Conservation (phyloP, 768 basidiomycete genomes). For the Lentinula aciculospora region DNA sequence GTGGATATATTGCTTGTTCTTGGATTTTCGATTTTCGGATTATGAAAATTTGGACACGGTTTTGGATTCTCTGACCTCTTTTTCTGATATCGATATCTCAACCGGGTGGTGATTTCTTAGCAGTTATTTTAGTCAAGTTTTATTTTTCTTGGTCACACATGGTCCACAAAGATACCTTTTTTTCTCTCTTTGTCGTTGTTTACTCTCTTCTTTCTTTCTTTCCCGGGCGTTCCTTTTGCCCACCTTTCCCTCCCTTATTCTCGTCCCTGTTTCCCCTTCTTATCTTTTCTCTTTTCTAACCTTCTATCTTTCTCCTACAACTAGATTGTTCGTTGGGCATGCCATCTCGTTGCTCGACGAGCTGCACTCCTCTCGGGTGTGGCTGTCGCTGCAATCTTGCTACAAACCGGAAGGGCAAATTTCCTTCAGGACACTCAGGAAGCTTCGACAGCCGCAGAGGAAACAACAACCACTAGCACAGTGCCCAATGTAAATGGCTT, state of each 20-base stretch:
- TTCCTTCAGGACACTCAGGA: constrained; percentile 34
- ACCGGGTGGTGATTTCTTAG: too few species aligned
- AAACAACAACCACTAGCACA: constrained; percentile 11
- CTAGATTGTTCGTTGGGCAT: constrained; percentile 78
- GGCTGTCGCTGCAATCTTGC: constrained; percentile 79
- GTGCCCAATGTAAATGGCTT: constrained; percentile 6
- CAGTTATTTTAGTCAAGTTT: too few species aligned
- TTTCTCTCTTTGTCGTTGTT: too few species aligned
- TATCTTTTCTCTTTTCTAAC: not conserved
- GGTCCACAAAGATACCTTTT: too few species aligned
- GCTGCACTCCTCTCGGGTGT: constrained; percentile 82
- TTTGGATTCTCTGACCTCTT: too few species aligned
- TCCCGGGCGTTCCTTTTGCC: constrained; percentile 10
- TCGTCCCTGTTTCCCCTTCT: not conserved
- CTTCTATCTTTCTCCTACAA: not conserved
- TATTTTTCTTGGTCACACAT: too few species aligned
- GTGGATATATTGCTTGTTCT: too few species aligned
- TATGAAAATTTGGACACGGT: too few species aligned
- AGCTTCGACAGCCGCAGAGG: too few species aligned
- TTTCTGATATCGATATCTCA: too few species aligned
- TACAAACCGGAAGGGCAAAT: constrained; percentile 72
- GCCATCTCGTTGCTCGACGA: constrained; percentile 69
- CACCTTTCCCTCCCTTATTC: not conserved
- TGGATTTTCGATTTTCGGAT: too few species aligned
- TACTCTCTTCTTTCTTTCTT: too few species aligned